Percentiles rank a stretch among this genome's conserved stretches.
phyloP scores from a whole-genome alignment of 1,284 basidiomycete species.

The Coniferiporia sulphurascens region DNA sequence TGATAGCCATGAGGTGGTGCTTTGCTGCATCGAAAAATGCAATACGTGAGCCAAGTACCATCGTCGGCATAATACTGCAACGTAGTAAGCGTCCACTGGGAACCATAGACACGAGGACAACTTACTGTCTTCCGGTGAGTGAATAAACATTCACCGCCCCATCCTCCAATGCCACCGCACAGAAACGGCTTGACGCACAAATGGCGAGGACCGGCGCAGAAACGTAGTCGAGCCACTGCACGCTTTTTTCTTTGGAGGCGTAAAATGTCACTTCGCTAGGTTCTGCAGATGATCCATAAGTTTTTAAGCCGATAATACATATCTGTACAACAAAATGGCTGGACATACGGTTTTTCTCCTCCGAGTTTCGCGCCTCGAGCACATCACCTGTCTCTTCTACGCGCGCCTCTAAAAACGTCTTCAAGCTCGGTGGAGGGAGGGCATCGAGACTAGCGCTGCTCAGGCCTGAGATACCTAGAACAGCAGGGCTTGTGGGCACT shows the following conservation, averaged over 20 bases:
- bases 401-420: slow-evolving; percentile 52
- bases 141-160: slow-evolving; percentile 78
- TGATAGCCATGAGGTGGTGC: slow-evolving; percentile 65
- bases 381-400: slow-evolving; percentile 65
- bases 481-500: neutral
- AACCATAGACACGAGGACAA: slow-evolving; percentile 13
- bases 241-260: slow-evolving; percentile 48
- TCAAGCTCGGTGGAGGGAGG: slow-evolving; percentile 39
- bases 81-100: slow-evolving; percentile 14
- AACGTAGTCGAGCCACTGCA: slow-evolving; percentile 86
- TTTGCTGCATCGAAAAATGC: slow-evolving; percentile 64
- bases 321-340: neutral
- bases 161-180: slow-evolving; percentile 74
- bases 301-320: neutral
- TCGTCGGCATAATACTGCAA: slow-evolving; percentile 63
- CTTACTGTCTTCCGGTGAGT: slow-evolving; percentile 70
- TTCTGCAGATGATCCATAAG: slow-evolving; percentile 31
- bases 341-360: slow-evolving; percentile 47
- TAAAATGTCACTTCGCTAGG: slow-evolving; percentile 66
- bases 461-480: slow-evolving; percentile 1
- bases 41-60: slow-evolving; percentile 70
- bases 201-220: slow-evolving; percentile 64
- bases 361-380: slow-evolving; percentile 79
- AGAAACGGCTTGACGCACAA: slow-evolving; percentile 61
- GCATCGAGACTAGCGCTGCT: neutral